These are phyloP conservation scores for Escovopsis sp. DNA, from an alignment of 2,329 filamentous ascomycete genomes.

Conservation along the genomic window DNA sequence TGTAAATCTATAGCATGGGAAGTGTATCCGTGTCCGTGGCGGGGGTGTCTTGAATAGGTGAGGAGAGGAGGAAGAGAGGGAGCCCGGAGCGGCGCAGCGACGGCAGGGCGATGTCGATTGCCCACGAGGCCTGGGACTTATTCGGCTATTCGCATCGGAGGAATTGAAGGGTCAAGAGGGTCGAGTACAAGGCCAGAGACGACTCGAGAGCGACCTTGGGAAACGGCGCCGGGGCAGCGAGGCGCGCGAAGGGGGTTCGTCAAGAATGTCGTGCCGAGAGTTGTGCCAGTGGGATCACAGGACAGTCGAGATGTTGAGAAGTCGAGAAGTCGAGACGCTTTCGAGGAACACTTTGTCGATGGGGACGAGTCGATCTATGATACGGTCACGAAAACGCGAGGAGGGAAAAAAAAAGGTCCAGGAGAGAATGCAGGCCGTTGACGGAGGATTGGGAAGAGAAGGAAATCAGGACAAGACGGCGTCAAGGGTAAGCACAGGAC, in stretches of 20 bases:
- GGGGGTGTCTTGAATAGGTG: neutral
- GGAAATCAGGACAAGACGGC: neutral
- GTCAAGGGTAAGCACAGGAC: neutral
- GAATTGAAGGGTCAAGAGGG: neutral
- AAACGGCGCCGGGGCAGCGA: slow-evolving; percentile 1
- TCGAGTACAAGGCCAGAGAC: too few relatives aligned
- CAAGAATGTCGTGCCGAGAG: too few relatives aligned
- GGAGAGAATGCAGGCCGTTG: neutral
- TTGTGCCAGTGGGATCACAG: too few relatives aligned
- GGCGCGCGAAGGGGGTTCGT: too few relatives aligned
- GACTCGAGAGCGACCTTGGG: neutral
- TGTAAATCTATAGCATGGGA: neutral
- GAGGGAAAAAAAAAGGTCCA: neutral
- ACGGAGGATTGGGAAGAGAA: neutral
- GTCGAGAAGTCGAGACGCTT: too few relatives aligned
- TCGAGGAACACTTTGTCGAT: too few relatives aligned
- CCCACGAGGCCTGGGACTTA: slow-evolving; percentile 11
- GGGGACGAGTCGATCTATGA: too few relatives aligned
- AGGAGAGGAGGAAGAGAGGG: slow-evolving; percentile 6
- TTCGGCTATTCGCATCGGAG: slow-evolving; percentile 14
- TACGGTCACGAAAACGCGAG: neutral
- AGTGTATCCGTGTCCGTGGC: neutral
- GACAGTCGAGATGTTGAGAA: too few relatives aligned
- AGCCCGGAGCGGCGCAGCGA: slow-evolving; percentile 20
- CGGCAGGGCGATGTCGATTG: slow-evolving; percentile 16